Evolutionary conservation across 164 flowering plant species (phyloP).

Genomic region (Vitis vinifera): DNA sequence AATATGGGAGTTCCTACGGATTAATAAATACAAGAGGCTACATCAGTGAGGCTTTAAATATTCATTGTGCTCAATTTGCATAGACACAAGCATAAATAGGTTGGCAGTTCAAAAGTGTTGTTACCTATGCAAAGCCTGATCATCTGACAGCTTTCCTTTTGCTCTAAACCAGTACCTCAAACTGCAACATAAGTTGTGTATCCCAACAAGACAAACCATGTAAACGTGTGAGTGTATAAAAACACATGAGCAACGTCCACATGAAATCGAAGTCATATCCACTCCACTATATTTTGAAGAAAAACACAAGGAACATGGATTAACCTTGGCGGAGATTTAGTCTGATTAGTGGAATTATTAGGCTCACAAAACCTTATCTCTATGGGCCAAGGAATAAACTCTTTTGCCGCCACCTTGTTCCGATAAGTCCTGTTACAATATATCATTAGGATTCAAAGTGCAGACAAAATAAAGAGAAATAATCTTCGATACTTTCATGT

Average conservation of each 20-base stretch:
- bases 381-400: slow-evolving; percentile 79
- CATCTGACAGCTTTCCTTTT: slow-evolving; percentile 90
- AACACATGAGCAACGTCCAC: neutral
- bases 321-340: slow-evolving; percentile 76
- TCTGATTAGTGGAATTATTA: slow-evolving; percentile 51
- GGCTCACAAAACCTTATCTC: slow-evolving; percentile 92
- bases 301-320: slow-evolving; percentile 7
- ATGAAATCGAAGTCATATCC: neutral
- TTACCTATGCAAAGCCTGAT: slow-evolving; percentile 91
- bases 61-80: neutral
- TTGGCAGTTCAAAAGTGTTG: neutral
- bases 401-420: slow-evolving; percentile 61
- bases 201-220: neutral
- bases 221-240: neutral
- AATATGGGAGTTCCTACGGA: too few relatives aligned
- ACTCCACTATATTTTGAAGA: neutral
- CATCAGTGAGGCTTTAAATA: too few relatives aligned
- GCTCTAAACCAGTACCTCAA: slow-evolving; percentile 86
- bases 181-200: slow-evolving; percentile 41
- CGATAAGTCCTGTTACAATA: slow-evolving; percentile 69
- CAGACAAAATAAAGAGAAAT: neutral
- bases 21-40: too few relatives aligned
- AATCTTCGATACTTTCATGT: too few relatives aligned
- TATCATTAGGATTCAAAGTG: neutral
- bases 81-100: neutral